Evolutionary conservation across 148 eudicot species (phyloP).

Genomic region (Cornus suecica): DNA sequence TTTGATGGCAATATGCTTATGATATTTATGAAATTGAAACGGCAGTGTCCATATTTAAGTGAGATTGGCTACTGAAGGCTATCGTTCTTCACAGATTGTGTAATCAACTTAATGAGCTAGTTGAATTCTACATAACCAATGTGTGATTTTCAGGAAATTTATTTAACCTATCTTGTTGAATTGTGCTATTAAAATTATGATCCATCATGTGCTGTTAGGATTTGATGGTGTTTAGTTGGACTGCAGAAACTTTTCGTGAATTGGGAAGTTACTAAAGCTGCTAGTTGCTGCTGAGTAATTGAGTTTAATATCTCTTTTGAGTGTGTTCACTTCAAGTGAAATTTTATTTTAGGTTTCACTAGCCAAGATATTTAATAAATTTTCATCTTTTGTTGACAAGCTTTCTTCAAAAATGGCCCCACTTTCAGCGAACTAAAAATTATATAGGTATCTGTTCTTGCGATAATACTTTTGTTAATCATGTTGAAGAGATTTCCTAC

Average conservation of each 20-base stretch:
- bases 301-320: not conserved
- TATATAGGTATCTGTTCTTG: not conserved
- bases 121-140: not conserved
- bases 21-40: not conserved
- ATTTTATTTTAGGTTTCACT: slow-evolving; percentile 1
- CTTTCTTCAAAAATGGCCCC: not conserved
- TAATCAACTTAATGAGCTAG: not conserved
- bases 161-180: not conserved
- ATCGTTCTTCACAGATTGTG: not conserved
- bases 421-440: not conserved
- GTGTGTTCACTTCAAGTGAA: not conserved
- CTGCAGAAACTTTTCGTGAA: not conserved
- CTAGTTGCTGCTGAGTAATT: not conserved
- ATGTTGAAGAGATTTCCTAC: not conserved
- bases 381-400: not conserved
- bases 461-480: no score
- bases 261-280: not conserved
- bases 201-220: not conserved
- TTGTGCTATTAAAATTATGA: not conserved
- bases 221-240: not conserved
- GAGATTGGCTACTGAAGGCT: not conserved
- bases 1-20: not conserved
- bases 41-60: no score
- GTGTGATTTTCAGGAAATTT: not conserved
- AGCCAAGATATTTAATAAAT: not conserved